phyloP scores from a whole-genome alignment of 108 stramenopile genomes.

The Cyclotella choctawhatcheeana region DNA sequence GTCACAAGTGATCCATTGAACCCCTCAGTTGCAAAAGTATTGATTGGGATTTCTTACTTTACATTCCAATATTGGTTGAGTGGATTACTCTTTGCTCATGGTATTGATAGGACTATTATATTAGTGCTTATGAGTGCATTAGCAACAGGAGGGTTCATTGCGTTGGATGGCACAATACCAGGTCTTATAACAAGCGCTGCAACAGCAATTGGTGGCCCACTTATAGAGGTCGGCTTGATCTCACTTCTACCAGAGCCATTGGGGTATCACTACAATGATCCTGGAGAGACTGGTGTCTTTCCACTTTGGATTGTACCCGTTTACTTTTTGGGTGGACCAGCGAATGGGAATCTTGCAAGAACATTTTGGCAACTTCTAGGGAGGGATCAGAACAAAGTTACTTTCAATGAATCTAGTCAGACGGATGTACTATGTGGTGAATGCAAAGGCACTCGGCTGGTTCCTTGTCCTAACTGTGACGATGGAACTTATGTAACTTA shows the following conservation, averaged over 20 bases:
- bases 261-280: slow-evolving; percentile 83
- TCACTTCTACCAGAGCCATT: slow-evolving; percentile 40
- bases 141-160: slow-evolving; percentile 66
- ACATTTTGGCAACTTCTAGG: slow-evolving; percentile 70
- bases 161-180: slow-evolving; percentile 67
- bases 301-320: slow-evolving; percentile 88
- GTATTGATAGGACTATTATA: slow-evolving; percentile 61
- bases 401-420: not conserved
- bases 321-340: slow-evolving; percentile 89
- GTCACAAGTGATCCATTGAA: slow-evolving; percentile 14
- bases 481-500: slow-evolving; percentile 75
- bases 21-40: slow-evolving; percentile 56
- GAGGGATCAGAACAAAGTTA: not conserved
- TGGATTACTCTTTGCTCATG: slow-evolving; percentile 58
- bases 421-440: slow-evolving; percentile 44
- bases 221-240: slow-evolving; percentile 79
- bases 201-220: slow-evolving; percentile 83
- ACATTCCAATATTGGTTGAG: slow-evolving; percentile 90
- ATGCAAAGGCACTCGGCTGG: slow-evolving; percentile 70
- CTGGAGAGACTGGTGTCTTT: slow-evolving; percentile 84
- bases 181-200: slow-evolving; percentile 73
- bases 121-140: slow-evolving; percentile 72
- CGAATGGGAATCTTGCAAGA: slow-evolving; percentile 85
- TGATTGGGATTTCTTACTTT: slow-evolving; percentile 81
- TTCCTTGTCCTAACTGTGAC: slow-evolving; percentile 82